Evolutionary conservation across 176 grass and related monocot genomes (phyloP).

Genomic region (maize (Zea mays)): DNA sequence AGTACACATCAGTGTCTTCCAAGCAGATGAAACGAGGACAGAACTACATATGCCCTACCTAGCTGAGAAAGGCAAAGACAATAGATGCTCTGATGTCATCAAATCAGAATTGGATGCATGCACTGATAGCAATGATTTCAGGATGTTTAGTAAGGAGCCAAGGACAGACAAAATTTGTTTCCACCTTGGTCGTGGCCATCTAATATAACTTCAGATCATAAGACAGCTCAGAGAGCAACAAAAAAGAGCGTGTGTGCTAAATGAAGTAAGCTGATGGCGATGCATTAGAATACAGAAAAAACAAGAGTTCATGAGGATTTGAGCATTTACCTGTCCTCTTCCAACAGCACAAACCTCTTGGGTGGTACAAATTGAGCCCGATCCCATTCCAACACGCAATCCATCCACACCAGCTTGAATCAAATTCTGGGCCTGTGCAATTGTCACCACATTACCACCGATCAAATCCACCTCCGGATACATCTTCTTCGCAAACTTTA

Average conservation of each 20-base stretch:
- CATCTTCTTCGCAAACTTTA: slow-evolving; percentile 71
- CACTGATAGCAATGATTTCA: not conserved
- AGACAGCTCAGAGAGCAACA: not conserved
- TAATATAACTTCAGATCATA: not conserved
- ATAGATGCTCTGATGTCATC: not conserved
- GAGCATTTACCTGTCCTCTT: slow-evolving; percentile 69
- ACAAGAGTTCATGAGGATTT: not conserved
- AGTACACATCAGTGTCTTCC: not conserved
- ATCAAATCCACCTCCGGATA: slow-evolving; percentile 78
- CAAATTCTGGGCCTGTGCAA: slow-evolving; percentile 73
- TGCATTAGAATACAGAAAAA: not conserved
- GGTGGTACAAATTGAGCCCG: slow-evolving; percentile 93
- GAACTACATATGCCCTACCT: not conserved
- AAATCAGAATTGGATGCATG: not conserved
- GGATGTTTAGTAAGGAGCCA: no score
- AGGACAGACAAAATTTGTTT: no score
- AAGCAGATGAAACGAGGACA: not conserved
- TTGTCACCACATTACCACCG: slow-evolving; percentile 89
- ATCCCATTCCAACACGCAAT: slow-evolving; percentile 89
- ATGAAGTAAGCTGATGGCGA: not conserved
- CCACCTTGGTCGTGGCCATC: not conserved
- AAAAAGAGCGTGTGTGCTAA: no score
- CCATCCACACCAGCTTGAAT: slow-evolving; percentile 72
- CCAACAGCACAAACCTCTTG: slow-evolving; percentile 90
- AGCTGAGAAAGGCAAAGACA: not conserved